Conservation (phyloP, 1,284 basidiomycete genomes). For the Blastosporella zonata region DNA sequence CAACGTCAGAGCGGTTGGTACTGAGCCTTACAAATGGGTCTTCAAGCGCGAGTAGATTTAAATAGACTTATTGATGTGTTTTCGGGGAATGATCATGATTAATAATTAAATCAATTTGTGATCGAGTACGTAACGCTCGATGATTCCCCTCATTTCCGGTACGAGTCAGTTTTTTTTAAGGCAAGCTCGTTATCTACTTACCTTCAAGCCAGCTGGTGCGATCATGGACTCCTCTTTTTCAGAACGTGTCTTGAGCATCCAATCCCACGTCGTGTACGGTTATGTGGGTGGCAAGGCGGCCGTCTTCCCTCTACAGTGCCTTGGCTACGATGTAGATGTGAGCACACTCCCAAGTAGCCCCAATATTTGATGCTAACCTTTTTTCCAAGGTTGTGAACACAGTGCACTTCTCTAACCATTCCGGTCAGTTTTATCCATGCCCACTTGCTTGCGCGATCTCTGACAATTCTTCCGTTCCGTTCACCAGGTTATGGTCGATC, state of each 20-base stretch:
- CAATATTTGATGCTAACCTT: neutral
- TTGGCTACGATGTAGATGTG: conserved; percentile 97
- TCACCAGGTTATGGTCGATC: conserved; percentile 69
- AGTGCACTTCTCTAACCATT: conserved; percentile 94
- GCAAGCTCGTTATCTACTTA: conserved; percentile 7
- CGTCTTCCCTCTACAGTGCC: conserved; percentile 90
- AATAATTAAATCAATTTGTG: conserved; percentile 1
- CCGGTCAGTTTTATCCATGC: conserved; percentile 52
- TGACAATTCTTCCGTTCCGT: neutral
- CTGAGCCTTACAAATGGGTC: conserved; percentile 41
- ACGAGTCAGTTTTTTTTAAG: conserved; percentile 12
- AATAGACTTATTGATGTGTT: conserved; percentile 9
- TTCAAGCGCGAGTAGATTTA: conserved; percentile 25
- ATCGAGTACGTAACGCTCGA: conserved; percentile 10
- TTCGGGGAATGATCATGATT: neutral
- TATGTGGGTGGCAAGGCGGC: conserved; percentile 97
- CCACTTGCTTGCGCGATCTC: neutral
- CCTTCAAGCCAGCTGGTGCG: neutral
- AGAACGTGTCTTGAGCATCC: conserved; percentile 73
- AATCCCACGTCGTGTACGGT: conserved; percentile 92
- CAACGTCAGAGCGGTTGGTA: conserved; percentile 36
- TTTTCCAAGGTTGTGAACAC: conserved; percentile 84
- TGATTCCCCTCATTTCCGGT: neutral
- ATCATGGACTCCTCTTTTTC: conserved; percentile 13
- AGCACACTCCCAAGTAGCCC: conserved; percentile 24